phyloP scores from a whole-genome alignment of 2,329 filamentous ascomycete species.

The Colletotrichum karsti region DNA sequence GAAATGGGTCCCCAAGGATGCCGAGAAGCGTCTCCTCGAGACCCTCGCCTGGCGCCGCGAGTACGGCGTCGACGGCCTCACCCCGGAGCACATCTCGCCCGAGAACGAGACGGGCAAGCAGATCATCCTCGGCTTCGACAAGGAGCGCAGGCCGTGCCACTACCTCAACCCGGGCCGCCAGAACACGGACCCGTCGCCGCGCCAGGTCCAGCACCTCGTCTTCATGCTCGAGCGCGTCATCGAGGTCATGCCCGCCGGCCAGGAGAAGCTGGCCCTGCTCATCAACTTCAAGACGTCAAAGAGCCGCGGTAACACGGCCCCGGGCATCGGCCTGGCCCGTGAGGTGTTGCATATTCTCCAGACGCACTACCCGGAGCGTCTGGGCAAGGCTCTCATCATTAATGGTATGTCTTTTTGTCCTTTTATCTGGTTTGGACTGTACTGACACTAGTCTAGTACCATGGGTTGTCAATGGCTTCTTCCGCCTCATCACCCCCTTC shows the following conservation, averaged over 20 bases:
- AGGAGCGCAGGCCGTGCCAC: conserved; percentile 83
- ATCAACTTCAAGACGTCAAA: conserved; percentile 91
- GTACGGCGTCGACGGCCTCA: conserved; percentile 83
- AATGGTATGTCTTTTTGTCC: conserved; percentile 68
- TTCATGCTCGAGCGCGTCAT: conserved; percentile 94
- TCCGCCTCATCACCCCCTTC: conserved; percentile 95
- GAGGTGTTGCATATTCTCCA: conserved; percentile 93
- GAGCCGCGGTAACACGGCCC: conserved; percentile 75
- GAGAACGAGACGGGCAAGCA: conserved; percentile 99
- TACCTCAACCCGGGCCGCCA: conserved; percentile 91
- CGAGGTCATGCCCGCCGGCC: conserved; percentile 85
- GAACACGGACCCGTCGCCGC: conserved; percentile 87
- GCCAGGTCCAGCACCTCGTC: conserved; percentile 92
- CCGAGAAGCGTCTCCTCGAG: conserved; percentile 79
- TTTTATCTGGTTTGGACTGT: not conserved
- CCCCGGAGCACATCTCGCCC: conserved; percentile 85
- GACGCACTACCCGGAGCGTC: conserved; percentile 92
- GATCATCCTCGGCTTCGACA: conserved; percentile 87
- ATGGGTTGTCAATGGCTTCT: conserved; percentile 92
- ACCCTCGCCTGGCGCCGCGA: conserved; percentile 91
- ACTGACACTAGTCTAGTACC: conserved; percentile 66
- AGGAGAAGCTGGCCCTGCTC: conserved; percentile 86
- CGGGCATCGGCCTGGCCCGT: conserved; percentile 78
- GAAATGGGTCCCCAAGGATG: conserved; percentile 83
- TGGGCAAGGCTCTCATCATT: conserved; percentile 88